Base-by-base conservation (phyloP, 1,284 basidiomycete species). In the Entoloma clypeatum region DNA sequence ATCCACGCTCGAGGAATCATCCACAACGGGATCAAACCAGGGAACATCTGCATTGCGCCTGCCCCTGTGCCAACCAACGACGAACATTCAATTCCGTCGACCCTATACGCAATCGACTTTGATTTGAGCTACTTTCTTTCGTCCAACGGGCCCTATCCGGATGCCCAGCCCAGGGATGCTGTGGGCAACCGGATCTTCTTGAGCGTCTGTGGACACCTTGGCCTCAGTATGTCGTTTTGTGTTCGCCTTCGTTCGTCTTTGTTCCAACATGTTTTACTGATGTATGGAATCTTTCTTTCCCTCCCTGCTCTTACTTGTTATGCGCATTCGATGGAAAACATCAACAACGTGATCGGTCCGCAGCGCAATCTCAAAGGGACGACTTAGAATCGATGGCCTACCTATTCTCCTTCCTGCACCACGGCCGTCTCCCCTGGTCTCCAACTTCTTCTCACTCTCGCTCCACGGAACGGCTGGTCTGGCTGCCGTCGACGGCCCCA, bases 381-480 rank as follows among this genome's bases (percentile, higher is more conserved):
- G 59, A 61, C 35, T 47, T 63, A n/a, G 61, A 62, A 37, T 61
- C 60, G 4, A 43, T 63, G 16, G 59, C 53, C 4, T 63, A 61
- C 40, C 53, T 63, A 7, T 49, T 61, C 4, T 58, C 59, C 3
- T 59, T 49, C 36, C 47, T 63, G 17, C 46, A 38, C 23, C 56
- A 60, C 27, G 54, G 51, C 1, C 19, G 28, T 10, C 47, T 61
- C 7, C 60, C 61, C 10, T 63, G 61, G 61, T 41, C 43, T 11
- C 25, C 21, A 19, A 21, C 36, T 11, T 26, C 36, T 13, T 2
- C 34, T 17, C 9, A 21, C 17, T 23, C 24, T 5, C 22, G 3
- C 16, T 8, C 4, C 18, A n/a, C 28, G 7, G 29, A 26, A n/a
- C n/a, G n/a, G n/a, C n/a, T n/a, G n/a, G n/a, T 16, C 17, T 19